Base-by-base conservation (phyloP, 2,329 filamentous ascomycete species). In the Penicillium sp. region DNA sequence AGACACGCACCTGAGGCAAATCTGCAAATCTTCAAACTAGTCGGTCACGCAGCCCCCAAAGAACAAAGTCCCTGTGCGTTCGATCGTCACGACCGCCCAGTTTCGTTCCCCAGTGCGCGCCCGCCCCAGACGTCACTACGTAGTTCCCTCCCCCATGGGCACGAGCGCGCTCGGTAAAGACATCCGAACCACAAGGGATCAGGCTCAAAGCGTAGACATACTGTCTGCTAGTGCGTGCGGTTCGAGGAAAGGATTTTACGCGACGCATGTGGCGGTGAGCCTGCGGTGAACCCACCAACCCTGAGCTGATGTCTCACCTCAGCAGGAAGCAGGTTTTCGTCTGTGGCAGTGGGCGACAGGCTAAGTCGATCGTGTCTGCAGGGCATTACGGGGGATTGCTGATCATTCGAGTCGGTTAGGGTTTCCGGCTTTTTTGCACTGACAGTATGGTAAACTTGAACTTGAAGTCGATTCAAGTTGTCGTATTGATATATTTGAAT, bases 201-300 rank as follows among this genome's bases (percentile, higher is more conserved):
- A 43, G n/a, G 24, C 23, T 26, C 9, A 21, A 31, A 10, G 28
- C 26, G 13, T 43, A 11, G 24, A 42, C n/a, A 10, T 48, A 31
- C 46, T 16, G 39, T 29, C 23, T 28, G 37, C 18, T 29, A 26
- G 42, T 37, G 26, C 39, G 19, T 34, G 18, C 16, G 23, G 14
- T 42, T 40, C n/a, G 29, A 43, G 24, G 18, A 33, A 16, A n/a
- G 19, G n/a, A 31, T 49, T 49, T 54, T 39, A 54, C 14, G 48
- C n/a, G 23, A 50, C 42, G 42, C 42, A 55, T 56, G 33, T 56
- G 49, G 54, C 54, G 54, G 54, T 56, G 54, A 53, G 47, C 18
- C 10, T 33, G 18, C 42, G n/a, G 24, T 16, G 39, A 43, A 29
- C 31, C 13, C 26, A 24, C 40, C 53, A 36, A 9, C 31, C 24